Conservation (phyloP, 2,329 filamentous ascomycete genomes). For the Phaeosphaeria sp. region DNA sequence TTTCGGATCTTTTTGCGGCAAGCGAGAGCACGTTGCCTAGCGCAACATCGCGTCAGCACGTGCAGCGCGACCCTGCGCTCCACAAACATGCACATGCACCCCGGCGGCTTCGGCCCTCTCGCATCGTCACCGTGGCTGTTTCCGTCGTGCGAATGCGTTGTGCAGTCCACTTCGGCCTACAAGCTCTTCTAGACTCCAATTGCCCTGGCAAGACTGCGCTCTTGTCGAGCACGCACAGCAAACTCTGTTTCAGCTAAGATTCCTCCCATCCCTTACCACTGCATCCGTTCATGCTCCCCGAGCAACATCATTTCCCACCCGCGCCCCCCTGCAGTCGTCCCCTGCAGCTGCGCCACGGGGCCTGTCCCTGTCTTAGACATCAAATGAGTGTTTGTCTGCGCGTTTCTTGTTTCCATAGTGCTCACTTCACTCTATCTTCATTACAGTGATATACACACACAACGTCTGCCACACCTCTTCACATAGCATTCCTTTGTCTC, state of each 20-base stretch:
- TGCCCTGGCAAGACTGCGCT: neutral
- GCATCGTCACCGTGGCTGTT: neutral
- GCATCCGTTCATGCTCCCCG: neutral
- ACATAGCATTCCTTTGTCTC: slow-evolving; percentile 19
- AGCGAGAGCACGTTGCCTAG: slow-evolving; percentile 6
- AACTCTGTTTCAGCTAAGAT: slow-evolving; percentile 1
- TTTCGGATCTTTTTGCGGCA: slow-evolving; percentile 4
- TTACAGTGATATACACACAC: slow-evolving; percentile 6
- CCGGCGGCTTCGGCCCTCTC: neutral
- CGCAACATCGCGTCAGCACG: slow-evolving; percentile 16
- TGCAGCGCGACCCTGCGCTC: slow-evolving; percentile 2
- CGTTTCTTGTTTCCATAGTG: slow-evolving; percentile 12
- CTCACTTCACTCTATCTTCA: slow-evolving; percentile 11
- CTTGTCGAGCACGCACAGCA: neutral
- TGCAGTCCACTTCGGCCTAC: neutral
- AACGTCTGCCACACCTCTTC: slow-evolving; percentile 1
- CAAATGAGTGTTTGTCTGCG: slow-evolving; percentile 10
- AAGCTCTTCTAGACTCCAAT: neutral
- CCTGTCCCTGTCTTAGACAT: slow-evolving; percentile 22
- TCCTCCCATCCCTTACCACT: slow-evolving; percentile 1
- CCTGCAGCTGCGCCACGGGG: slow-evolving; percentile 26
- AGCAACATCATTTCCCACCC: slow-evolving; percentile 19
- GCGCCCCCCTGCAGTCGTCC: slow-evolving; percentile 26
- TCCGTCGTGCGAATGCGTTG: neutral
- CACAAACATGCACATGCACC: neutral